These are phyloP conservation scores for Stagonosporopsis chrysanthemi DNA, from an alignment of 2,329 filamentous ascomycete species.

Conservation along the genomic window DNA sequence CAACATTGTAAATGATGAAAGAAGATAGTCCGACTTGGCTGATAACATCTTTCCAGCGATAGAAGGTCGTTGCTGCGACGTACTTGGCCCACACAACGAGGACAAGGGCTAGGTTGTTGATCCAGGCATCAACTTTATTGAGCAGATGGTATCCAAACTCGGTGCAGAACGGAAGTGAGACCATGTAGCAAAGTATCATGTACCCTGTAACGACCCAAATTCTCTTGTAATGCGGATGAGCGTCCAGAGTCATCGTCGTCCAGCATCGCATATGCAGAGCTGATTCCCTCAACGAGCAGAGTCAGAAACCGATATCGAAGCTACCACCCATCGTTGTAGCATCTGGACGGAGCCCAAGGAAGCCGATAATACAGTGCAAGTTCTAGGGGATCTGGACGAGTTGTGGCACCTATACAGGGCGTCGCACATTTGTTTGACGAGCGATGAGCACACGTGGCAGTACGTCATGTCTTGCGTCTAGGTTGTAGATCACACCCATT, in stretches of 20 bases:
- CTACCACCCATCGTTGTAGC: neutral
- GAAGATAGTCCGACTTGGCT: conserved; percentile 52
- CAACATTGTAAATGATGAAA: conserved; percentile 54
- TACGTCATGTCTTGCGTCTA: conserved; percentile 6
- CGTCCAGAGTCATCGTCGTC: conserved; percentile 53
- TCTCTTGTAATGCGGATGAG: conserved; percentile 56
- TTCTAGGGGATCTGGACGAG: neutral
- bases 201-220: conserved; percentile 56
- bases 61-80: conserved; percentile 58
- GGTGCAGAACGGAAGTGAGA: conserved; percentile 63
- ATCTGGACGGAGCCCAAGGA: neutral
- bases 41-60: conserved; percentile 57
- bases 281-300: neutral
- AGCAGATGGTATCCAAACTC: conserved; percentile 62
- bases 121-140: conserved; percentile 59
- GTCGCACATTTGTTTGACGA: neutral
- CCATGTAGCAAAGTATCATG: conserved; percentile 57
- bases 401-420: neutral
- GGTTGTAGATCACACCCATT: neutral
- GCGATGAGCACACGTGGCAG: neutral
- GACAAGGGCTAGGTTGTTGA: conserved; percentile 58
- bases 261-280: conserved; percentile 51
- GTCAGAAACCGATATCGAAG: neutral
- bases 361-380: neutral
- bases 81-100: conserved; percentile 59